phyloP scores from a whole-genome alignment of 306 rosid species.

The Prunus persica region Prunus_persica_NCBIv2 NC_034009.1:36171001-36171500 shows the following conservation, averaged over 20 bases:
- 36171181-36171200: fast-evolving
- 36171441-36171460: not conserved
- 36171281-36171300: not conserved
- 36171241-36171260: not conserved
- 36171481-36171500: slow-evolving; percentile 19
- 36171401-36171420: slow-evolving; percentile 14
- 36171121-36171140: too few species aligned
- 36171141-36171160: too few species aligned
- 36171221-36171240: too few species aligned
- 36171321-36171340: not conserved
- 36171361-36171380: not conserved
- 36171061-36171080: not conserved
- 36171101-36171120: too few species aligned
- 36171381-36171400: not conserved
- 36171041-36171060: not conserved
- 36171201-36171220: too few species aligned
- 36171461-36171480: slow-evolving; percentile 25
- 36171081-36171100: too few species aligned
- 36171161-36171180: too few species aligned
- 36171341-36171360: not conserved
- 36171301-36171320: not conserved
- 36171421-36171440: slow-evolving; percentile 1
- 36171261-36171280: not conserved
- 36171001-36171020: not conserved
- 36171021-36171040: not conserved